These are phyloP conservation scores for Geotrichum europaeum DNA, from an alignment of 1,139 yeast species.

Conservation along the genomic window DNA sequence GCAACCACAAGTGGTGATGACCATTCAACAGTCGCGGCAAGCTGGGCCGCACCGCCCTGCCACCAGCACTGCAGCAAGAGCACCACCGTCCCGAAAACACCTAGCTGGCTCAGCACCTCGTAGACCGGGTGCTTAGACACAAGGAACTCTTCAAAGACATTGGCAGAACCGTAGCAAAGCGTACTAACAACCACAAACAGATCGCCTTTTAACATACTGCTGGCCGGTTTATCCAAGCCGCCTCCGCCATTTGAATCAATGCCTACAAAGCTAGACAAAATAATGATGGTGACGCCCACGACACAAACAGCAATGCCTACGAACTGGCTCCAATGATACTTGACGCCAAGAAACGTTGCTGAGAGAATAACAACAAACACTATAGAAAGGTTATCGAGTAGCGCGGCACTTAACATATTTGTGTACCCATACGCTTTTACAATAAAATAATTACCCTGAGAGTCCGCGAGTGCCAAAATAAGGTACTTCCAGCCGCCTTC, in stretches of 20 bases:
- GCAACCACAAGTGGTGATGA: constrained; percentile 36
- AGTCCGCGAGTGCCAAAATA: constrained; percentile 41
- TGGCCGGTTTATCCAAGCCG: constrained; percentile 17
- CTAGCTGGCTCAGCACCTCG: constrained; percentile 41
- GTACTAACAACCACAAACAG: constrained; percentile 41
- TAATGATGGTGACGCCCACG: constrained; percentile 41
- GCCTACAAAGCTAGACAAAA: constrained; percentile 36
- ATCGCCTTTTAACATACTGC: constrained; percentile 40
- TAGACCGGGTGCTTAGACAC: constrained; percentile 42
- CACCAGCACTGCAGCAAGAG: constrained; percentile 36
- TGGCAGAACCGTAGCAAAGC: constrained; percentile 41
- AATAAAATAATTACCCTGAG: constrained; percentile 42
- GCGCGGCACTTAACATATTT: constrained; percentile 39
- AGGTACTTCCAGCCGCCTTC: constrained; percentile 42
- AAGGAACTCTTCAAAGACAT: constrained; percentile 40
- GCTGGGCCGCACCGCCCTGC: constrained; percentile 27
- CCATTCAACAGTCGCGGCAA: constrained; percentile 42
- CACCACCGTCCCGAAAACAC: constrained; percentile 39
- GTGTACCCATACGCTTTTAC: constrained; percentile 43
- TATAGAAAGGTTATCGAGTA: constrained; percentile 42
- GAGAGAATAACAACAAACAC: constrained; percentile 41
- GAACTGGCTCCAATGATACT: constrained; percentile 43
- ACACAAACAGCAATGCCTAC: constrained; percentile 38
- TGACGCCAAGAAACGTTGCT: constrained; percentile 37
- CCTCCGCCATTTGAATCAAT: no score